Evolutionary conservation across 1,284 basidiomycete species (phyloP).

Genomic region (Ustilago hordei): DNA sequence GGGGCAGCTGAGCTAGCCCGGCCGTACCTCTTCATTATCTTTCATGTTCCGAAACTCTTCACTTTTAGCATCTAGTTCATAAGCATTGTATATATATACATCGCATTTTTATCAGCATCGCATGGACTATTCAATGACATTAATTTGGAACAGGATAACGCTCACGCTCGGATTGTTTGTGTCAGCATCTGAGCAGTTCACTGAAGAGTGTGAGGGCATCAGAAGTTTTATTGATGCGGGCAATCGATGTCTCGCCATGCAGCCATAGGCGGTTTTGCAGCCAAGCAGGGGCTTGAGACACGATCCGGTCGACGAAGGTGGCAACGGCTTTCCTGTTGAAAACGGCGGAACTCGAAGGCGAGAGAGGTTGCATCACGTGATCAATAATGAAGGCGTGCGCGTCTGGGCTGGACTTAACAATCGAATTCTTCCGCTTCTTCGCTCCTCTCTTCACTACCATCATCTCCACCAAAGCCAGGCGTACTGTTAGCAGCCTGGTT

Average conservation of each 20-base stretch:
- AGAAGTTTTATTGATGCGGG: background rate
- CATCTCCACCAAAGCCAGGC: no score
- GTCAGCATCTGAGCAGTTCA: background rate
- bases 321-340: background rate
- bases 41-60: background rate
- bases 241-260: background rate
- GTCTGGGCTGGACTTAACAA: no score
- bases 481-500: no score
- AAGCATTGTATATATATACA: background rate
- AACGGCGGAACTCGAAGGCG: no score
- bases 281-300: background rate
- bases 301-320: background rate
- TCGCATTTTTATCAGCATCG: conserved; percentile 7
- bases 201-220: background rate
- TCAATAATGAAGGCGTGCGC: no score
- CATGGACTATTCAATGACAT: conserved; percentile 16
- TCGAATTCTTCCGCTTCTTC: no score
- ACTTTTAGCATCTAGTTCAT: conserved; percentile 1
- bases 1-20: conserved; percentile 43
- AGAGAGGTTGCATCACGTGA: no score
- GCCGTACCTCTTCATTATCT: background rate
- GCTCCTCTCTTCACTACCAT: no score
- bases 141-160: background rate
- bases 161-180: background rate
- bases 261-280: no score